These are phyloP conservation scores for Setaria italica DNA, from an alignment of 202 grass and related monocot species.

Conservation along the genomic window DNA sequence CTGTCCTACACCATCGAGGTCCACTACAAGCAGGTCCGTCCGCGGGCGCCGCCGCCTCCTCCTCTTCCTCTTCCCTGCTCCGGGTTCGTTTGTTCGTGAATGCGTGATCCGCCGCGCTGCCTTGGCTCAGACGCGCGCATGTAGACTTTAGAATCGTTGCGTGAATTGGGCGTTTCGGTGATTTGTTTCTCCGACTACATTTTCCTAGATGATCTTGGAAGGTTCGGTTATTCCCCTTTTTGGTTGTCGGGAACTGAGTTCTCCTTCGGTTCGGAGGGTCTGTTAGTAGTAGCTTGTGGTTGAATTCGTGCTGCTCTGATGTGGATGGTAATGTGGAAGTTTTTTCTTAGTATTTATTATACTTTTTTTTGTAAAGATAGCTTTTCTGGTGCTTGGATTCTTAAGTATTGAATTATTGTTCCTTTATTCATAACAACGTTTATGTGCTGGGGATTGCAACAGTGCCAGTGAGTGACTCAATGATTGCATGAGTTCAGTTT, in stretches of 20 bases:
- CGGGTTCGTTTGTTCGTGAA: not conserved
- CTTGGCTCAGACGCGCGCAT: not conserved
- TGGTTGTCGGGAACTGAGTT: not conserved
- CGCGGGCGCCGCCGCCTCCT: no score
- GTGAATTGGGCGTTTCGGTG: not conserved
- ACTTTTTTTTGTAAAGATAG: not conserved
- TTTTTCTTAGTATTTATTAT: not conserved
- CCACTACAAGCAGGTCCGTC: slow-evolving; percentile 73
- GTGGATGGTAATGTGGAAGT: not conserved
- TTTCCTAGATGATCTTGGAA: not conserved
- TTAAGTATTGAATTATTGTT: not conserved
- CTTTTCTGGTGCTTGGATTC: slow-evolving; percentile 1
- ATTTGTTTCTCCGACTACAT: not conserved
- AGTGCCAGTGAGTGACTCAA: slow-evolving; percentile 7
- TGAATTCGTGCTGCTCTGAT: not conserved
- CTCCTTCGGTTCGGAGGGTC: not conserved
- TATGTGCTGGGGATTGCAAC: not conserved
- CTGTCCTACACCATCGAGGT: slow-evolving; percentile 85
- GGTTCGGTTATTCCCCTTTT: not conserved
- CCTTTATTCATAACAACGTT: not conserved
- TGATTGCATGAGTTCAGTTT: slow-evolving; percentile 8
- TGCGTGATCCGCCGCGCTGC: not conserved
- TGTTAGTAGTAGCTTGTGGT: not conserved
- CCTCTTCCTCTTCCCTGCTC: not conserved
- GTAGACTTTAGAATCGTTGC: not conserved